phyloP scores from a whole-genome alignment of 768 basidiomycete species.

The Hygrophorus russula region DNA sequence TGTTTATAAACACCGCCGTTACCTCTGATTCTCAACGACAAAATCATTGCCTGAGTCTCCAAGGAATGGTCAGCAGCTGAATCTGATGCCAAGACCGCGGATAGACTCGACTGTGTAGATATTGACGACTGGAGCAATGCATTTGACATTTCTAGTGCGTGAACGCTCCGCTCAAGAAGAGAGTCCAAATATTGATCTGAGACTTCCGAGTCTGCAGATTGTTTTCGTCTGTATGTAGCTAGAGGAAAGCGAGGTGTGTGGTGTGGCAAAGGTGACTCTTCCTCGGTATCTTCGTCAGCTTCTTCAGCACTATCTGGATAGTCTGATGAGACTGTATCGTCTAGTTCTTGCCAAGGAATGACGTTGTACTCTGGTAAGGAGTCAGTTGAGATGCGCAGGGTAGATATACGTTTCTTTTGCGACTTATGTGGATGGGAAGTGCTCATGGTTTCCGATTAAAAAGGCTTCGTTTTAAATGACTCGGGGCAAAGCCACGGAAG shows the following conservation, averaged over 20 bases:
- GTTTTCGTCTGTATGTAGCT: conserved; percentile 18
- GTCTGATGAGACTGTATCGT: conserved; percentile 38
- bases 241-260: conserved; percentile 20
- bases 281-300: conserved; percentile 59
- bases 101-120: conserved; percentile 48
- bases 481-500: no score
- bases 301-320: conserved; percentile 73
- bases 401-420: conserved; percentile 48
- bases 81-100: conserved; percentile 37
- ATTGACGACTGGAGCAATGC: conserved; percentile 66
- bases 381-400: conserved; percentile 52
- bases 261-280: conserved; percentile 20
- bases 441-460: no score
- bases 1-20: conserved; percentile 32
- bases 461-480: no score
- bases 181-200: conserved; percentile 59
- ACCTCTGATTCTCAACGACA: conserved; percentile 40
- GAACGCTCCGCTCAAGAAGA: conserved; percentile 71
- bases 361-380: conserved; percentile 54
- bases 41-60: conserved; percentile 36
- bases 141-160: conserved; percentile 82
- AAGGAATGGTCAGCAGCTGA: conserved; percentile 32
- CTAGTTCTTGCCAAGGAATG: conserved; percentile 12
- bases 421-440: background rate
- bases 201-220: conserved; percentile 20